phyloP scores from a whole-genome alignment of 2,329 filamentous ascomycete species.

The Podosphaera fusca region DNA sequence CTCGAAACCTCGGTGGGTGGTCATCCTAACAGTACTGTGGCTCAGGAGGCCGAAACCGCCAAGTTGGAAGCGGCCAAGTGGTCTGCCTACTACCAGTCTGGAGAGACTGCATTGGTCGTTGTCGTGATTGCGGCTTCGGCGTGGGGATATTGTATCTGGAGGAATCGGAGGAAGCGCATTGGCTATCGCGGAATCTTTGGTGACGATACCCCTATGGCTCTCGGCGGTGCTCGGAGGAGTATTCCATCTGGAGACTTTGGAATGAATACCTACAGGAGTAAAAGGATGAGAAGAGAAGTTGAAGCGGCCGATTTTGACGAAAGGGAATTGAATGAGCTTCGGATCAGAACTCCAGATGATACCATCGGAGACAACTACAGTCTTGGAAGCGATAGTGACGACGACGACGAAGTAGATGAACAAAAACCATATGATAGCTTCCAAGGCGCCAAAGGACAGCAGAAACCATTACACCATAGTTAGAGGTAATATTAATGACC shows the following conservation, averaged over 20 bases:
- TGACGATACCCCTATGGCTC: constrained; percentile 12
- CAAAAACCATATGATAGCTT: constrained; percentile 8
- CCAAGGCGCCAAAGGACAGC: constrained; percentile 8
- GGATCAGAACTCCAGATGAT: constrained; percentile 17
- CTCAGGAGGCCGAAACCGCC: constrained; percentile 36
- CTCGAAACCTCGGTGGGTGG: constrained; percentile 41
- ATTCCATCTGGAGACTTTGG: constrained; percentile 9
- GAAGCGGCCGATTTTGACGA: constrained; percentile 44
- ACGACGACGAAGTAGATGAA: constrained; percentile 1
- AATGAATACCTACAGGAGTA: constrained; percentile 22
- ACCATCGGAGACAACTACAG: constrained; percentile 28
- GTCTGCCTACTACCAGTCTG: constrained; percentile 49
- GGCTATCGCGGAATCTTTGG: constrained; percentile 26
- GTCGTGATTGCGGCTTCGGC: constrained; percentile 37
- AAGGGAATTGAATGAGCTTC: constrained; percentile 38
- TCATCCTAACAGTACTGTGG: constrained; percentile 42
- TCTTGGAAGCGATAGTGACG: constrained; percentile 28
- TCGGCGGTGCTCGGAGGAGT: constrained; percentile 10
- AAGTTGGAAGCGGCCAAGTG: constrained; percentile 43
- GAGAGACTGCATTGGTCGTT: constrained; percentile 44
- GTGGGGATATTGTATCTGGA: constrained; percentile 44
- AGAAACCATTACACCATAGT: background rate
- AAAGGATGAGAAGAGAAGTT: constrained; percentile 21
- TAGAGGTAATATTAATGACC: background rate
- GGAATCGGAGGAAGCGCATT: constrained; percentile 29